Base-by-base conservation (phyloP, 257 asterid species). In the Penstemon barbatus region DNA sequence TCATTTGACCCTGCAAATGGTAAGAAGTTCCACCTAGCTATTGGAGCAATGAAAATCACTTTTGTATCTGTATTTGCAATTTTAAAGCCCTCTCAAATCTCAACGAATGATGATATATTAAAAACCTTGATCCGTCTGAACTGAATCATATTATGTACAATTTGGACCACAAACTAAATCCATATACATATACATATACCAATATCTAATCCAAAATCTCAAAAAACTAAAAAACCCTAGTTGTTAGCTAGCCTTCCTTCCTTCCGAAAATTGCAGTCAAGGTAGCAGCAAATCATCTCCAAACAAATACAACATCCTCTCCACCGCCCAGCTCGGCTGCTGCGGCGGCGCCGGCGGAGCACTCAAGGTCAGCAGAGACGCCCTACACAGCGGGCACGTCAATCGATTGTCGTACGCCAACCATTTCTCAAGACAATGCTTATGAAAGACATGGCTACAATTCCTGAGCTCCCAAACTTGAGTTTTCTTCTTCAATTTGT, bases 321-420 rank as follows among this genome's bases (percentile, higher is more conserved):
- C 93, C 53, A 88, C 91, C n/a, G 90, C 92, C 96, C 96, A 88
- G 59, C 93, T 88, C 37, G 90, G 87, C 78, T 59, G 67, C 66
- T 72, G 71, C 58, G 73, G 74, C 61, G 4, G 80, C 25, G 77
- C 25, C 33, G 78, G 72, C 64, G 63, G 57, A 5, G 78, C 41
- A 59, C 65, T 61, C 18, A 40, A 40, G 33, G 75, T 39, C 37
- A 85, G 65, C 73, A 88, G 58, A 4, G 87, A 75, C 12, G 88
- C 81, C 61, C 95, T 71, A 65, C 95, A 88, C 19, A 88, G 92
- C 0, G 96, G 96, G 41, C 93, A 88, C 0, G 93, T 74, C 50
- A 86, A 66, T 43, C 80, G 77, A 72, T 76, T 76, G 52, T 86
- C 96, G 33, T 84, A 82, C 6, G 48, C 53, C 55, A 88, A 77